phyloP scores from a whole-genome alignment of 2,329 filamentous ascomycete species.

The Bipolaris oryzae region DNA sequence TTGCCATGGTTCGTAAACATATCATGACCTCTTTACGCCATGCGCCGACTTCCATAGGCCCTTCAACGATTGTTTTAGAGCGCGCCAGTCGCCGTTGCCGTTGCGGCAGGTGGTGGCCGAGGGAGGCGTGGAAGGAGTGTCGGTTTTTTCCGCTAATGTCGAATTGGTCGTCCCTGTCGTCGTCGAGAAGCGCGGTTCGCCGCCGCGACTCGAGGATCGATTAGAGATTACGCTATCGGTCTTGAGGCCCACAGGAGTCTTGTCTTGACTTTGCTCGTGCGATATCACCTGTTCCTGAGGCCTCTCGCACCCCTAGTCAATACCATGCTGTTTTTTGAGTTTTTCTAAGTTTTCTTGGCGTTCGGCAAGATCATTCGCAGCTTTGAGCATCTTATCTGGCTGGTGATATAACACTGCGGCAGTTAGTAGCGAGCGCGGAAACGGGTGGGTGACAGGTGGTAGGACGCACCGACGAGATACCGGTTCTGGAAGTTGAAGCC shows the following conservation, averaged over 20 bases:
- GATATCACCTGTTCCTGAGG: slow-evolving; percentile 55
- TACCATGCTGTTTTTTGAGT: slow-evolving; percentile 96
- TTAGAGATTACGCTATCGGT: slow-evolving; percentile 37
- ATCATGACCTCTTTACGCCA: slow-evolving; percentile 38
- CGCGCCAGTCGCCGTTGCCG: slow-evolving; percentile 41
- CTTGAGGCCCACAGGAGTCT: slow-evolving; percentile 47
- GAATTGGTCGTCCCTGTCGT: slow-evolving; percentile 28
- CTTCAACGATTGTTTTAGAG: slow-evolving; percentile 39
- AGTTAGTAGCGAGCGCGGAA: slow-evolving; percentile 12
- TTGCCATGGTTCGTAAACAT: slow-evolving; percentile 28
- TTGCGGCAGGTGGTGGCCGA: slow-evolving; percentile 34
- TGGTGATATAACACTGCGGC: slow-evolving; percentile 73
- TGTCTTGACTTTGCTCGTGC: slow-evolving; percentile 39
- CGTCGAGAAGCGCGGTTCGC: slow-evolving; percentile 26
- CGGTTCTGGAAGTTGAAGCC: slow-evolving; percentile 99
- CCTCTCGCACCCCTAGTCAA: slow-evolving; percentile 73
- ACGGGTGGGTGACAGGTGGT: background rate
- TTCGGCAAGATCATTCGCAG: slow-evolving; percentile 91
- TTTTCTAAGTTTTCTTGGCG: slow-evolving; percentile 97
- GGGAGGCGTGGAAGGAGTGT: slow-evolving; percentile 18
- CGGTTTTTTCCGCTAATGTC: slow-evolving; percentile 32
- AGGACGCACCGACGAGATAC: slow-evolving; percentile 86
- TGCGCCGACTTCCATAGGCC: slow-evolving; percentile 43
- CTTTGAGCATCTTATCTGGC: slow-evolving; percentile 79
- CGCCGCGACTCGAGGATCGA: slow-evolving; percentile 33